Conservation (phyloP, 2,329 filamentous ascomycete genomes). For the Pestalotiopsis sp. region DNA sequence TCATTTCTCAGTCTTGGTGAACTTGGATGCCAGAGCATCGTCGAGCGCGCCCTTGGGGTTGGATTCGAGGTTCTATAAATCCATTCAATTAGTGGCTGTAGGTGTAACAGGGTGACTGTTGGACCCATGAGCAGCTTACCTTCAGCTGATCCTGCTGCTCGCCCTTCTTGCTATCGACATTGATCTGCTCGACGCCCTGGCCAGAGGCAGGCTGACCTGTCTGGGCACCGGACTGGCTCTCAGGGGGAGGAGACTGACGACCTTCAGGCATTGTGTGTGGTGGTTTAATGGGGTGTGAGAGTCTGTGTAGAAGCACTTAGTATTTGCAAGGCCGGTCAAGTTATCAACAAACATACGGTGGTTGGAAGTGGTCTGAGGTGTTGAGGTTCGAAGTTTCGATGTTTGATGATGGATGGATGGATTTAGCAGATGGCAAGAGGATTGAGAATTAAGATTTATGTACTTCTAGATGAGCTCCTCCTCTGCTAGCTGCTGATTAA, state of each 20-base stretch:
- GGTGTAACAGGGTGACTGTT: neutral
- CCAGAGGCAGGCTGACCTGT: conserved; percentile 60
- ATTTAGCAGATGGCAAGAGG: neutral
- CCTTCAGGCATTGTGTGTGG: conserved; percentile 59
- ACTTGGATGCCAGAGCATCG: conserved; percentile 62
- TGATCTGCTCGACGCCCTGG: conserved; percentile 56
- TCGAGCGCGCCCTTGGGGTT: conserved; percentile 71
- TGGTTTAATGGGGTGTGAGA: conserved; percentile 22
- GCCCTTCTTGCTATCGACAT: conserved; percentile 52
- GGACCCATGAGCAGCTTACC: conserved; percentile 35
- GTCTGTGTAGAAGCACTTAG: conserved; percentile 12
- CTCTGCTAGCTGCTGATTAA: conserved; percentile 3
- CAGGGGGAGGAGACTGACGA: conserved; percentile 77
- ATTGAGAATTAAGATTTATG: neutral
- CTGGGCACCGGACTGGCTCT: conserved; percentile 68
- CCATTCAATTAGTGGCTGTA: conserved; percentile 12
- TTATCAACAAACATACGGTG: neutral
- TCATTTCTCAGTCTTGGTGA: conserved; percentile 49
- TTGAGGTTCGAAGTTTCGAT: neutral
- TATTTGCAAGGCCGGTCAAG: neutral
- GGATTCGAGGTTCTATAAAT: conserved; percentile 52
- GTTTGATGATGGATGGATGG: neutral
- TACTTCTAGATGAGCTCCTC: neutral
- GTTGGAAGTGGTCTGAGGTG: neutral
- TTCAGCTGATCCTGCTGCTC: conserved; percentile 55